Evolutionary conservation across 805 yeast genomes (phyloP).

Genomic region (Vanderwaltozyma polyspora): DNA sequence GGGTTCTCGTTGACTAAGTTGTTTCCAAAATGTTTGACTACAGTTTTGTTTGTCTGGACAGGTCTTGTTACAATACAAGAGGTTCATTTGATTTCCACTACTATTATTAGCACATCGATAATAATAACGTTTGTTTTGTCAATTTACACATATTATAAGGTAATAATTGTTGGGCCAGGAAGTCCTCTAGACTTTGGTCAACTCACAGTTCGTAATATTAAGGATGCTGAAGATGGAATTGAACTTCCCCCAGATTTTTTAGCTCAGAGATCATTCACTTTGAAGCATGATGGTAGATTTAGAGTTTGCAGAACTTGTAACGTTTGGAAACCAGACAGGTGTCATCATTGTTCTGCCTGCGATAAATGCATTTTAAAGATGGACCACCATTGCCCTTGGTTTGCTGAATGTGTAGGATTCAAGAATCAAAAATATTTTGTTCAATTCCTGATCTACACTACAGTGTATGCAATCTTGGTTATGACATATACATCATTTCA

Average conservation of each 20-base stretch:
- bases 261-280: constrained; percentile 31
- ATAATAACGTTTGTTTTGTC: constrained; percentile 6
- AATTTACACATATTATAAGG: constrained; percentile 41
- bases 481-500: constrained; percentile 31
- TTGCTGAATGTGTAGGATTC: constrained; percentile 77
- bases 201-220: constrained; percentile 27
- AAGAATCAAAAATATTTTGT: constrained; percentile 68
- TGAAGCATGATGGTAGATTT: constrained; percentile 50
- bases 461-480: constrained; percentile 36
- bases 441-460: constrained; percentile 53
- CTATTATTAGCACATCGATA: constrained; percentile 2
- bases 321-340: constrained; percentile 71
- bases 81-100: constrained; percentile 8
- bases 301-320: constrained; percentile 62
- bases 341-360: constrained; percentile 78
- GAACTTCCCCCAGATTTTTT: constrained; percentile 35
- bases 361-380: constrained; percentile 60
- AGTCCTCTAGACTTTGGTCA: constrained; percentile 49
- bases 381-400: constrained; percentile 98
- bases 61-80: constrained; percentile 9
- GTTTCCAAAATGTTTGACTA: constrained; percentile 21
- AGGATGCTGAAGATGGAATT: constrained; percentile 17
- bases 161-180: constrained; percentile 50
- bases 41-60: constrained; percentile 16
- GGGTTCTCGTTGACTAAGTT: not conserved